Evolutionary conservation across 306 rosid species (phyloP), one percentile per base, ranked within the genome.

Genomic region (Phaseolus lunatus): DNA sequence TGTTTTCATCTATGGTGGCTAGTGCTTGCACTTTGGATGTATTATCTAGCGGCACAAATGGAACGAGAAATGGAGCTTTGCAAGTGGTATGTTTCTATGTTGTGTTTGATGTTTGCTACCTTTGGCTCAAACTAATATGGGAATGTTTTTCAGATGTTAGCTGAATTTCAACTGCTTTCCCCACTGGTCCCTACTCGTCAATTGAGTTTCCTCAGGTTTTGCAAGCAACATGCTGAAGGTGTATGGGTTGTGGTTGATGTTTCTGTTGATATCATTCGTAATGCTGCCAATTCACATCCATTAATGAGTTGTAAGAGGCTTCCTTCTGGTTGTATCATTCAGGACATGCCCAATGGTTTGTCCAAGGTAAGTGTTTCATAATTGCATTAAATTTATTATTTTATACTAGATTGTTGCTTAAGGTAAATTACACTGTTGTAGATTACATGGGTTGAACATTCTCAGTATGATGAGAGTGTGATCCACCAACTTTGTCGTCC

Each of bases 401-500:
- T n/a, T n/a, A n/a, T n/a, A n/a, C n/a, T n/a, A n/a, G 35, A 59
- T 48, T 75, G 44, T 48, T 75, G 44, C 68, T 10, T 12, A 61
- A 44, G 39, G n/a, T 35, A 18, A 67, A 41, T 73, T 77, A 20
- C 31, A 71, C 26, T 72, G 18, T 79, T 88, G 77, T 79, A 95
- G 98, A 87, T 95, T 64, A 92, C 88, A 5, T 95, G 97, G 97
- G 78, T 95, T n/a, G 98, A 95, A 29, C 98, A 95, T 72, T 71
- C 86, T 7, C 96, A 92, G 37, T 92, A 89, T 64, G 92, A 92
- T 77, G 98, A 88, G 66, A 92, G 80, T 57, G 35, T n/a, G 1
- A 47, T 90, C 62, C 96, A 92, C 82, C 93, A 85, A 53, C 87
- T 85, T 27, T 95, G 73, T 79, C 92, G 82, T 10, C 86, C 84